These are phyloP conservation scores for Tylopilus subfusipes DNA, from an alignment of 768 basidiomycete genomes.

Conservation along the genomic window DNA sequence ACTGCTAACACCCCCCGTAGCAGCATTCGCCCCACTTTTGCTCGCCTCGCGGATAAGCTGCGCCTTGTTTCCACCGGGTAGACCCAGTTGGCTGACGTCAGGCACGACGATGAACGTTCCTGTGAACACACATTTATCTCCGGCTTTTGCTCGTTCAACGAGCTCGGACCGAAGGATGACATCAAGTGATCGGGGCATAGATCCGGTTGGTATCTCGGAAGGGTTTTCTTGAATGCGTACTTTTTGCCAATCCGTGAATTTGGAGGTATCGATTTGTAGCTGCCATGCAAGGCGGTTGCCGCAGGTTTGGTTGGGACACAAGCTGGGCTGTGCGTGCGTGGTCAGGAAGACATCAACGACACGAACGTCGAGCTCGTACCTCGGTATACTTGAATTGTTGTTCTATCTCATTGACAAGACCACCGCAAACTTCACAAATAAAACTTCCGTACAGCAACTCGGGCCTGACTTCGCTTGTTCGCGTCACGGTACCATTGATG, in stretches of 20 bases:
- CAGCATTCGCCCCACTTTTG: conserved; percentile 54
- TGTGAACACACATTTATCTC: conserved; percentile 97
- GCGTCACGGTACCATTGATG: conserved; percentile 95
- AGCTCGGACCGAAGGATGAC: conserved; percentile 94
- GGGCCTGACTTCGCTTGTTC: conserved; percentile 95
- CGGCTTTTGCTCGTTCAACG: conserved; percentile 98
- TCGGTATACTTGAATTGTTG: conserved; percentile 99
- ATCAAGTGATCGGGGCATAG: conserved; percentile 96
- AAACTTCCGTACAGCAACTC: conserved; percentile 93
- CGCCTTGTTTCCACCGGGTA: conserved; percentile 91
- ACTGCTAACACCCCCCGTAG: conserved; percentile 61
- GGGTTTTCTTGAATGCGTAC: conserved; percentile 98
- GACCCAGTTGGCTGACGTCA: conserved; percentile 92
- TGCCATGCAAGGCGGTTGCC: conserved; percentile 90
- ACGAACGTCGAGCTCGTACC: conserved; percentile 38
- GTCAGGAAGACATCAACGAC: conserved; percentile 6
- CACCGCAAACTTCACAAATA: conserved; percentile 84
- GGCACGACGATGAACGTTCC: conserved; percentile 98
- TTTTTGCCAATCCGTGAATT: conserved; percentile 99
- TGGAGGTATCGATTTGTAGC: conserved; percentile 91
- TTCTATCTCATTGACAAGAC: conserved; percentile 87
- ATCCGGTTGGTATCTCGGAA: conserved; percentile 97
- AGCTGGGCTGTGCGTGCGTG: conserved; percentile 57
- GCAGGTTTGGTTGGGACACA: conserved; percentile 94
- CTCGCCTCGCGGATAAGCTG: conserved; percentile 86